Evolutionary conservation across 805 yeast genomes (phyloP), one percentile per base, ranked within the genome.

Genomic region (Diddensiella caesifluorescens): DNA sequence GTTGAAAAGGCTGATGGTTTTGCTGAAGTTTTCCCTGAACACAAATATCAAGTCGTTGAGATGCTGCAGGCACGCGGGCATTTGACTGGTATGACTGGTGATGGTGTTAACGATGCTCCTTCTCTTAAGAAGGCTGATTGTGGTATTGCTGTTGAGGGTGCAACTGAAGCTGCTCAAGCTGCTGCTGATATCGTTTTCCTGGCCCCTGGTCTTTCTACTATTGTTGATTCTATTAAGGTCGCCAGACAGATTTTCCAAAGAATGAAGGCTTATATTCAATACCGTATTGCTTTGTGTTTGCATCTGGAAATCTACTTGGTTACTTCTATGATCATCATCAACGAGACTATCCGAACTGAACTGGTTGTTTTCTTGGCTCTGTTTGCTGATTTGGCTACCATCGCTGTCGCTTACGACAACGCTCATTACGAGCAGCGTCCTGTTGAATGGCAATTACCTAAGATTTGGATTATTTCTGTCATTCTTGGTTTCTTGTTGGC

Each of bases 41-140:
- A 87, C 77, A 87, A 87, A 75, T 86, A 84, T 76, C 85, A 82
- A 67, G 95, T 89, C 62, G 96, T 87, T 70, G 95, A 86, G 74
- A 85, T 86, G 67, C 78, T 87, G 70, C 95, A 87, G 77, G 77
- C 81, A 68, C 82, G 95, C 79, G 95, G 95, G 72, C 86, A 83
- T 81, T 78, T 87, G 73, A 95, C 88, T 73, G 96, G 95, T 71
- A 87, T 87, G 96, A 87, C 96, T 76, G 96, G 96, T 83, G 96
- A 87, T 68, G 96, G 96, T 85, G 95, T 87, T 67, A 87, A 87
- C 77, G 96, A 87, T 73, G 95, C 95, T 61, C 96, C 96, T 63
- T 87, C 95, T 54, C 79, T 87, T 73, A 87, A 87, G 87, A 87
- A 87, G 79, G 95, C 94, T 62, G 88, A 80, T 65, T 79, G 84